Conservation (phyloP, 2,329 filamentous ascomycete species). For the Colletotrichum chlorophyti region DNA sequence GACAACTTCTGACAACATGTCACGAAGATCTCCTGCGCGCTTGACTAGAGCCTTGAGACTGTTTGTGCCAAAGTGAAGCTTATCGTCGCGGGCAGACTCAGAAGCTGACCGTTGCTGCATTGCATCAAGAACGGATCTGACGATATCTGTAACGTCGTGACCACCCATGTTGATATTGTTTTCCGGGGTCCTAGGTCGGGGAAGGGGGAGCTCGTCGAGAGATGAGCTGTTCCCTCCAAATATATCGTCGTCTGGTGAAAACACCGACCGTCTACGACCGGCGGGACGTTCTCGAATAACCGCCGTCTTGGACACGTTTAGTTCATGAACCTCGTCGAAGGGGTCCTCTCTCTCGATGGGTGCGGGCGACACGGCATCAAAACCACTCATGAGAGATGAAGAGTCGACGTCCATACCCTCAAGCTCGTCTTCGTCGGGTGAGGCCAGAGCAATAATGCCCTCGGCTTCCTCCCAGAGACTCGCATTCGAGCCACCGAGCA, state of each 20-base stretch:
- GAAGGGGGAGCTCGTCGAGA: constrained; percentile 42
- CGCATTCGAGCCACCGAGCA: constrained; percentile 65
- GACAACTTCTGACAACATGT: constrained; percentile 65
- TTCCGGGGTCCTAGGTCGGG: constrained; percentile 51
- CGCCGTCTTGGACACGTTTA: constrained; percentile 54
- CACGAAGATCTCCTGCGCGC: constrained; percentile 65
- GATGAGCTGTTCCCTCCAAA: constrained; percentile 62
- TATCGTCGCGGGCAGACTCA: constrained; percentile 52
- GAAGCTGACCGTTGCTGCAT: constrained; percentile 63
- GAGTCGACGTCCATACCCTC: constrained; percentile 45
- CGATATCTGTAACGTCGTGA: constrained; percentile 54
- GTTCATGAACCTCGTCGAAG: constrained; percentile 47
- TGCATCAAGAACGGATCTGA: constrained; percentile 68
- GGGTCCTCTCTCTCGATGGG: constrained; percentile 50
- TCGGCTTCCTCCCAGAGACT: constrained; percentile 81
- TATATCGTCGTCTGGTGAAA: constrained; percentile 71
- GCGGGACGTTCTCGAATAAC: constrained; percentile 61
- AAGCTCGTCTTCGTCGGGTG: constrained; percentile 67
- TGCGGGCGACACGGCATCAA: constrained; percentile 47
- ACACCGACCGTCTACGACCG: constrained; percentile 65
- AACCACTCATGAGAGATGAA: constrained; percentile 49
- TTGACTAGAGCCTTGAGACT: constrained; percentile 72
- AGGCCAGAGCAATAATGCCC: constrained; percentile 85
- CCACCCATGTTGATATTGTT: constrained; percentile 40
- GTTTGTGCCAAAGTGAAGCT: constrained; percentile 73